A percentile compares a stretch with the other conserved stretches of the same genome.
These are phyloP conservation scores for Francoa sonchifolia DNA, from an alignment of 441 rosid genomes.

Conservation along the genomic window DNA sequence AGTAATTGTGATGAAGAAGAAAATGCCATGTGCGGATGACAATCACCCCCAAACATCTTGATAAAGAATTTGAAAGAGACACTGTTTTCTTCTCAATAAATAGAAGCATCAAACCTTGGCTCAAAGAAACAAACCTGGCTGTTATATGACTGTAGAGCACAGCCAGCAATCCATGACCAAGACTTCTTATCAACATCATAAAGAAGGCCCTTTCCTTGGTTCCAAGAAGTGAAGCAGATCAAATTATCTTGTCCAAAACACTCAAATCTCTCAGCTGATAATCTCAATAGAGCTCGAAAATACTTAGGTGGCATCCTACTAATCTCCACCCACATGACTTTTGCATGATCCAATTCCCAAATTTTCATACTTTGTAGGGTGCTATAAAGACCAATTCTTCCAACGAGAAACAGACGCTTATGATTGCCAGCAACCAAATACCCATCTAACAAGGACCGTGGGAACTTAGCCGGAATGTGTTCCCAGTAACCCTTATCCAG, in stretches of 20 bases:
- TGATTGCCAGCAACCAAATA: slow-evolving; percentile 90
- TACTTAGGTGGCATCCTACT: slow-evolving; percentile 87
- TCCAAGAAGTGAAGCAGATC: slow-evolving; percentile 90
- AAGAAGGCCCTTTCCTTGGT: slow-evolving; percentile 76
- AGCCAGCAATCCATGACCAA: slow-evolving; percentile 93
- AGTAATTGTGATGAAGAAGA: background rate
- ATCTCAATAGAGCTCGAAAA: slow-evolving; percentile 68
- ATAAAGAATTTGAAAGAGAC: background rate
- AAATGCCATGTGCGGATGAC: background rate
- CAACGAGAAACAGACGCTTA: slow-evolving; percentile 73
- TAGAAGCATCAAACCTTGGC: slow-evolving; percentile 84
- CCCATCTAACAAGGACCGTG: slow-evolving; percentile 80
- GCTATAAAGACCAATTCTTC: slow-evolving; percentile 86
- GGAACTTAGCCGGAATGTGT: slow-evolving; percentile 84
- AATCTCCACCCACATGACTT: slow-evolving; percentile 73
- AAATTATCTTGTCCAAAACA: slow-evolving; percentile 92
- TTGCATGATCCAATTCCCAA: slow-evolving; percentile 85
- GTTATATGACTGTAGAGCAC: slow-evolving; percentile 88
- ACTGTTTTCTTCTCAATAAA: slow-evolving; percentile 18
- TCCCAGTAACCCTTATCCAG: slow-evolving; percentile 82
- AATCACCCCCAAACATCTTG: slow-evolving; percentile 2
- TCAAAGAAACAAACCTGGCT: slow-evolving; percentile 92
- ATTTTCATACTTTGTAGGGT: slow-evolving; percentile 87
- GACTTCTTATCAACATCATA: slow-evolving; percentile 76
- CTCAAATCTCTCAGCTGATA: slow-evolving; percentile 90